These are phyloP conservation scores for Pyrus bretschneideri DNA, from an alignment of 306 rosid species.

Conservation along the genomic window DNA sequence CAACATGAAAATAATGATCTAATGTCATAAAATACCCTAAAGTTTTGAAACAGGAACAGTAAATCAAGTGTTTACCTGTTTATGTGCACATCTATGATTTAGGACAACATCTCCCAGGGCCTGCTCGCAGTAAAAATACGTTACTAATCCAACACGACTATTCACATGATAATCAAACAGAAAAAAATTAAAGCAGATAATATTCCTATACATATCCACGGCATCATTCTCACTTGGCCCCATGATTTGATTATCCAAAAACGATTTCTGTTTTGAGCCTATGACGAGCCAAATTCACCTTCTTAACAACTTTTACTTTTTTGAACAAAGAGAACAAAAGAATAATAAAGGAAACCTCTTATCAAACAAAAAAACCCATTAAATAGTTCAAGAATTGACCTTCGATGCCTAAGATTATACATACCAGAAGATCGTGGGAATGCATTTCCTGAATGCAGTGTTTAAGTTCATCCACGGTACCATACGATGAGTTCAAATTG, in stretches of 20 bases:
- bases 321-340: background rate
- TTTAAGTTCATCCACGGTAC: conserved; percentile 63
- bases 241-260: background rate
- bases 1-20: background rate
- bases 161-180: background rate
- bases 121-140: conserved; percentile 25
- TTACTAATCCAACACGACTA: background rate
- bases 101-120: conserved; percentile 75
- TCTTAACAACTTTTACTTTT: background rate
- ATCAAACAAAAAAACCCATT: background rate
- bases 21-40: background rate
- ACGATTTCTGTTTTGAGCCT: background rate
- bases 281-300: background rate
- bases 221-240: background rate
- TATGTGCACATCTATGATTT: conserved; percentile 73
- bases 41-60: background rate
- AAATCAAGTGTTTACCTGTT: conserved; percentile 36
- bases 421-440: conserved; percentile 62
- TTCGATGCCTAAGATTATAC: conserved; percentile 14
- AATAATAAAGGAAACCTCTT: background rate
- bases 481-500: conserved; percentile 74
- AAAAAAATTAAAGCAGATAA: conserved; percentile 7
- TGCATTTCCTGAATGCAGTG: conserved; percentile 62
- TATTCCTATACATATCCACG: background rate
- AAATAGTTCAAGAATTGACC: background rate